Percentiles rank a stretch among this genome's conserved stretches.
phyloP scores from a whole-genome alignment of 177 flowering plant species.

The Telopea speciosissima region DNA sequence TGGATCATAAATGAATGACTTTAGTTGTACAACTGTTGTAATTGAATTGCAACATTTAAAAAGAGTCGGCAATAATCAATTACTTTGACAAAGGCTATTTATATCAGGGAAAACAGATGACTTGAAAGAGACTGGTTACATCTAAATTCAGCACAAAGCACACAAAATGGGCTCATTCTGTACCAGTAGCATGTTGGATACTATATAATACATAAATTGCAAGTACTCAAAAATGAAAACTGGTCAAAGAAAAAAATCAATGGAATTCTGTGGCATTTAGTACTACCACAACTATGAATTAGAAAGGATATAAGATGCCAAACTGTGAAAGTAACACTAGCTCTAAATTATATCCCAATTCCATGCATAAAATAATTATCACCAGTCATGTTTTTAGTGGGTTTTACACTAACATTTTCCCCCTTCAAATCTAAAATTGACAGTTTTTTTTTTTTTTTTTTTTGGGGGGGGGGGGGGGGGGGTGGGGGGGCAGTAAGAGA shows the following conservation, averaged over 20 bases:
- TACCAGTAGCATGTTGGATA: background rate
- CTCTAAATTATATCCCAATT: background rate
- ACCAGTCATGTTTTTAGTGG: background rate
- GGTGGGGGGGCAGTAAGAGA: too few relatives aligned
- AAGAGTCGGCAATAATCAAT: too few relatives aligned
- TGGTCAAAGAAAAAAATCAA: background rate
- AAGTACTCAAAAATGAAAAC: background rate
- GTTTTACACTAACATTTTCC: too few relatives aligned
- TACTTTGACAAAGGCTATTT: background rate
- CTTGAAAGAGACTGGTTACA: background rate
- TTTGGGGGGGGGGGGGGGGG: too few relatives aligned
- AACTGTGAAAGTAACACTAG: background rate
- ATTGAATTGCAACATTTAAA: background rate
- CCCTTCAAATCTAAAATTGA: too few relatives aligned
- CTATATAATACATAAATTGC: background rate
- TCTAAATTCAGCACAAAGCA: background rate
- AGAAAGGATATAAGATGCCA: too few relatives aligned
- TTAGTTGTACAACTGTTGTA: background rate
- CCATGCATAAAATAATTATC: background rate
- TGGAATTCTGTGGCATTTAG: background rate
- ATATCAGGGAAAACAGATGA: background rate
- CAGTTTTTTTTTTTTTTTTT: too few relatives aligned
- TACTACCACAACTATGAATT: background rate
- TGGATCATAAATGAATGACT: background rate
- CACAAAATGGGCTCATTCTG: background rate